phyloP scores from a whole-genome alignment of 768 basidiomycete species.

The Clitopilus passeckerianus region DNA sequence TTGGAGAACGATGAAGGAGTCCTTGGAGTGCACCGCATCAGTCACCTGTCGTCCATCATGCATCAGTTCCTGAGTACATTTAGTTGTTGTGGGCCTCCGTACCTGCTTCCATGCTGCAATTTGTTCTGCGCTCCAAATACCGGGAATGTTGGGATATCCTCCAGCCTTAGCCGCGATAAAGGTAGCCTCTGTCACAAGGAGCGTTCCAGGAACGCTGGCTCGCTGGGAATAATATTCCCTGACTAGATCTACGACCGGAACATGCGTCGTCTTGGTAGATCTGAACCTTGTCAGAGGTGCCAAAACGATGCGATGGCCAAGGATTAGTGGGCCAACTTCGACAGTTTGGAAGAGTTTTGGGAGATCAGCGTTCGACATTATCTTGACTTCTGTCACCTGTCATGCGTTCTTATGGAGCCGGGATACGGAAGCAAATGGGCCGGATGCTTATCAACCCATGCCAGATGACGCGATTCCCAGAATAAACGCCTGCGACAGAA shows the following conservation, averaged over 20 bases:
- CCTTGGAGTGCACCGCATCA: constrained; percentile 13
- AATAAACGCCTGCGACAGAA: no score
- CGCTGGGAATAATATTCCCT: constrained; percentile 22
- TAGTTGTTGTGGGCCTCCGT: not conserved
- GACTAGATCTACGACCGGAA: constrained; percentile 22
- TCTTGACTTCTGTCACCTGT: no score
- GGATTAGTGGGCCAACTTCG: constrained; percentile 26
- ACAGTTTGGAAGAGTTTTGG: constrained; percentile 31
- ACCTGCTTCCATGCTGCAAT: constrained; percentile 40
- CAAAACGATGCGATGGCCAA: constrained; percentile 42
- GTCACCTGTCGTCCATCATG: constrained; percentile 3
- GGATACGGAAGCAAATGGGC: no score
- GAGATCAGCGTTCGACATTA: not conserved
- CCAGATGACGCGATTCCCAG: no score
- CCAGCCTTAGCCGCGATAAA: constrained; percentile 25
- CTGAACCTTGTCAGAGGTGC: constrained; percentile 41
- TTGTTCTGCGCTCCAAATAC: constrained; percentile 39
- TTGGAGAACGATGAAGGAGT: constrained; percentile 38
- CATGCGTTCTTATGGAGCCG: no score
- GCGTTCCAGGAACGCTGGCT: constrained; percentile 20
- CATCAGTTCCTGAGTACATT: not conserved
- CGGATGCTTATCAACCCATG: no score
- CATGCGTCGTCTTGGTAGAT: constrained; percentile 22
- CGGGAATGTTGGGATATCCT: constrained; percentile 27
- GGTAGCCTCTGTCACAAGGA: constrained; percentile 36